Evolutionary conservation across 164 flowering plant genomes (phyloP).

Genomic region (Chloranthus sessilifolius): DNA sequence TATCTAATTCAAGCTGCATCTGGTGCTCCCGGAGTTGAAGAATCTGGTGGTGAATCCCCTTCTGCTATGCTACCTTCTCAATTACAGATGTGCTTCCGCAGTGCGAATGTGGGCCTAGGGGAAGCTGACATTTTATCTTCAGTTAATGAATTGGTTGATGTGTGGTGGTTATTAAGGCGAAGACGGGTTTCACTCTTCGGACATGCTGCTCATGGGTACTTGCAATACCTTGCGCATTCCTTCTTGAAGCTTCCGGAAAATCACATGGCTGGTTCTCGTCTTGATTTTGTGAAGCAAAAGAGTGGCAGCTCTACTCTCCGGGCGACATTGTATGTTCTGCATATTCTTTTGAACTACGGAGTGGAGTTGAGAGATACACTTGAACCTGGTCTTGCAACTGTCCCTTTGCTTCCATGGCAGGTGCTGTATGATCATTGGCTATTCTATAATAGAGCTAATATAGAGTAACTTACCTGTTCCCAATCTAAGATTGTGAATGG

Average conservation of each 20-base stretch:
- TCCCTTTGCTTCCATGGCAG: constrained; percentile 96
- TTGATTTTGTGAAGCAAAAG: constrained; percentile 43
- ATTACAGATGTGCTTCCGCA: constrained; percentile 37
- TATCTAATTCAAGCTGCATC: constrained; percentile 66
- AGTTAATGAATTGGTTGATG: constrained; percentile 45
- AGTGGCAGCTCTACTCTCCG: constrained; percentile 53
- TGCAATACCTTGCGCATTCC: constrained; percentile 67
- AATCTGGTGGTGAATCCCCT: constrained; percentile 37
- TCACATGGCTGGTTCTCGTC: constrained; percentile 27
- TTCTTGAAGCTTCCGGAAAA: constrained; percentile 38
- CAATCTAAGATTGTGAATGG: too few species aligned
- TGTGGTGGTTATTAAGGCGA: constrained; percentile 79
- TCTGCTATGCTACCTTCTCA: constrained; percentile 52
- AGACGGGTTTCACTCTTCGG: constrained; percentile 88
- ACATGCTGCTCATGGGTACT: constrained; percentile 77
- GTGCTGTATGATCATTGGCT: constrained; percentile 19
- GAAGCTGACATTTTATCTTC: constrained; percentile 28
- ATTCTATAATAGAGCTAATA: too few species aligned
- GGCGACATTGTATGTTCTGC: constrained; percentile 73
- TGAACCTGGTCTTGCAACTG: constrained; percentile 67
- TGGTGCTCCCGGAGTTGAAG: constrained; percentile 69
- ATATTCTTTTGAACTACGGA: constrained; percentile 85
- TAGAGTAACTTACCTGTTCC: too few species aligned
- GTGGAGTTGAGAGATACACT: constrained; percentile 75
- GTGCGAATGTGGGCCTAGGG: constrained; percentile 31